A percentile compares a stretch with the other conserved stretches of the same genome.
phyloP scores from a whole-genome alignment of 768 basidiomycete species.

The Psilocybe cubensis region DNA sequence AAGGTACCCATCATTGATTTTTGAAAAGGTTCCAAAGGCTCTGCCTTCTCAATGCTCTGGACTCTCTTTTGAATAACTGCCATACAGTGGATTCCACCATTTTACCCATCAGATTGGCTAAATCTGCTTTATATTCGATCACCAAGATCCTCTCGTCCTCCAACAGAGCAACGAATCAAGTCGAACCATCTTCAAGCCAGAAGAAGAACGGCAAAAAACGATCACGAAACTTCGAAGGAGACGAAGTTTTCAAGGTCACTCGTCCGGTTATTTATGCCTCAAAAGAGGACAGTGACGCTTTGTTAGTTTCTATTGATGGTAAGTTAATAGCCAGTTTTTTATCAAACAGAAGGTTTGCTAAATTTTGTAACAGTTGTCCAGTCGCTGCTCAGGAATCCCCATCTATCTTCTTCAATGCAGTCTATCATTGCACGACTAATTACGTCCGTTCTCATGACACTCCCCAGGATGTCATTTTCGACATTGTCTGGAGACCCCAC shows the following conservation, averaged over 20 bases:
- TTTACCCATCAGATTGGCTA: conserved; percentile 55
- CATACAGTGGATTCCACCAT: conserved; percentile 52
- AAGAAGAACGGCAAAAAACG: conserved; percentile 70
- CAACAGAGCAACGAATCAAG: conserved; percentile 21
- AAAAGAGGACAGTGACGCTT: conserved; percentile 49
- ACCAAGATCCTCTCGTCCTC: conserved; percentile 48
- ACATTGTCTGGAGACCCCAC: conserved; percentile 54
- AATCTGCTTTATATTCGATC: conserved; percentile 53
- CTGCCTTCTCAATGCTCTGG: conserved; percentile 47
- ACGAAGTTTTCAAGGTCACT: conserved; percentile 64
- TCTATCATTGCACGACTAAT: conserved; percentile 64
- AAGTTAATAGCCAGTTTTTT: conserved; percentile 15
- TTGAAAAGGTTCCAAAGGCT: conserved; percentile 42
- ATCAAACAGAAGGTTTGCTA: background rate
- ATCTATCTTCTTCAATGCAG: conserved; percentile 53
- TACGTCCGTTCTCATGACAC: conserved; percentile 56
- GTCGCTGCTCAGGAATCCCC: conserved; percentile 49
- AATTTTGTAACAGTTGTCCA: conserved; percentile 47
- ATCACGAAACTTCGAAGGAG: conserved; percentile 72
- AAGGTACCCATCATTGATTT: background rate
- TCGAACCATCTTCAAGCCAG: conserved; percentile 27
- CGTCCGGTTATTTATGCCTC: conserved; percentile 52
- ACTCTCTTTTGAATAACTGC: conserved; percentile 44
- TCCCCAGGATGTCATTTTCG: conserved; percentile 59
- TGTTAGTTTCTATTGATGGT: conserved; percentile 66